Conservation (phyloP, 2,329 filamentous ascomycete species). For the Harringtonia aguacate region DNA sequence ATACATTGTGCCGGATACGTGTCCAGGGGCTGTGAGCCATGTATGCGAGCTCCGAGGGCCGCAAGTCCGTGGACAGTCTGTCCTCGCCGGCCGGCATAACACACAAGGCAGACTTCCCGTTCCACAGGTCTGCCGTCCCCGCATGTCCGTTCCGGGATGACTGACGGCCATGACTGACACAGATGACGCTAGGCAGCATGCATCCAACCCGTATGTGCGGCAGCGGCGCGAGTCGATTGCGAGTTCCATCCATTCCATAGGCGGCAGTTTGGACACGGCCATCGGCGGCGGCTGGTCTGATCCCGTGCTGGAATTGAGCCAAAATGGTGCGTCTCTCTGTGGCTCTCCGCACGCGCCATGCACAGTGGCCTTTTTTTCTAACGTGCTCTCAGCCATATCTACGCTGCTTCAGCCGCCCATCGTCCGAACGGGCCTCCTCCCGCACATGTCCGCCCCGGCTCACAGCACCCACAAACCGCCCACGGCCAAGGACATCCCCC, state of each 20-base stretch:
- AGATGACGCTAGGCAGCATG: background rate
- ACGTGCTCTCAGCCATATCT: conserved; percentile 62
- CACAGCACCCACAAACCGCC: conserved; percentile 73
- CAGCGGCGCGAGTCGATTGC: conserved; percentile 70
- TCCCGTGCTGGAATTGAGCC: conserved; percentile 58
- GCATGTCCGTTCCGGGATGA: too few relatives aligned
- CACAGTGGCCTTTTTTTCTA: background rate
- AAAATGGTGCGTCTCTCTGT: conserved; percentile 54
- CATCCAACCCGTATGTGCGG: conserved; percentile 14
- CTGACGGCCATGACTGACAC: background rate
- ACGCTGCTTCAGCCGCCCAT: conserved; percentile 88
- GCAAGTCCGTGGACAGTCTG: conserved; percentile 57
- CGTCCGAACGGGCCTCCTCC: conserved; percentile 73
- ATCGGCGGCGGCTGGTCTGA: conserved; percentile 41
- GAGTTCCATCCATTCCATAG: conserved; percentile 80
- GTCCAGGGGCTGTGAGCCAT: conserved; percentile 27
- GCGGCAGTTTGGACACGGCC: conserved; percentile 69
- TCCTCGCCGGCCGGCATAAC: conserved; percentile 33
- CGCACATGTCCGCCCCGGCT: conserved; percentile 59
- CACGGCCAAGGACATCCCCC: conserved; percentile 81
- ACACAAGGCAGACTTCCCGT: conserved; percentile 44
- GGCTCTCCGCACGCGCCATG: background rate
- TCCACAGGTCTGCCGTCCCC: conserved; percentile 38
- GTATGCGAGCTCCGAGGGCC: conserved; percentile 46
- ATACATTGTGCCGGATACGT: conserved; percentile 2